phyloP scores from a whole-genome alignment of 2,329 filamentous ascomycete species.

The Cryoendolithus antarcticus region DNA sequence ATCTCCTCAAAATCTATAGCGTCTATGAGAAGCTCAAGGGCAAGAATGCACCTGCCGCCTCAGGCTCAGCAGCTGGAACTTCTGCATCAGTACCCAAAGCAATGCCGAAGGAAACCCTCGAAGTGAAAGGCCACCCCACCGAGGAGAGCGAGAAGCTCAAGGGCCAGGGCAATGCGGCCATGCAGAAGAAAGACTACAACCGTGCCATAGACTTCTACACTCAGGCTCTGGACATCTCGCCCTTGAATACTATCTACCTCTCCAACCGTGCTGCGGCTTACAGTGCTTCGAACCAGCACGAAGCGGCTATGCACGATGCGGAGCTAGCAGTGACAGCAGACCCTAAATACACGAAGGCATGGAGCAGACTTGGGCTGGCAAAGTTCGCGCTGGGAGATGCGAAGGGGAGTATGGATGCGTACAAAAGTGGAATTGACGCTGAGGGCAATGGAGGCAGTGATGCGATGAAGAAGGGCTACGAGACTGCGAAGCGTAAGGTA shows the following conservation, averaged over 20 bases:
- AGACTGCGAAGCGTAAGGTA: constrained; percentile 80
- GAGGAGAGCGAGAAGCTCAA: constrained; percentile 81
- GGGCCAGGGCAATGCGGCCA: constrained; percentile 81
- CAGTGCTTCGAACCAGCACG: constrained; percentile 72
- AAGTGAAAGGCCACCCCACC: constrained; percentile 34
- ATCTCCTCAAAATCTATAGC: constrained; percentile 79
- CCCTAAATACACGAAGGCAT: constrained; percentile 94
- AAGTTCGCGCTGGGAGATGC: constrained; percentile 85
- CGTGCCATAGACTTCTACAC: constrained; percentile 78
- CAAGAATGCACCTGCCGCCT: constrained; percentile 39
- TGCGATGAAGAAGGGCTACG: constrained; percentile 92
- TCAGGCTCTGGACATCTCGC: constrained; percentile 67
- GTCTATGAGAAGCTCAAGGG: constrained; percentile 92
- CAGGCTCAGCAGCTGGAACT: constrained; percentile 26
- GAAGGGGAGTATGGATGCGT: constrained; percentile 86
- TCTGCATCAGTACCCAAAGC: constrained; percentile 27
- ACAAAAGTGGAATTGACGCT: constrained; percentile 80
- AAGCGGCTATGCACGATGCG: constrained; percentile 72
- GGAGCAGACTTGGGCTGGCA: constrained; percentile 85
- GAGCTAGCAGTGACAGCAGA: constrained; percentile 82
- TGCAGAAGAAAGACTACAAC: constrained; percentile 85
- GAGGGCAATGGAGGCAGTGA: constrained; percentile 92
- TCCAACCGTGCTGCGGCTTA: constrained; percentile 94
- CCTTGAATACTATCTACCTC: constrained; percentile 87
- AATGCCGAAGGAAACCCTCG: constrained; percentile 34